Base-by-base conservation (phyloP, 148 eudicot genomes). In the Cornus suecica region DNA sequence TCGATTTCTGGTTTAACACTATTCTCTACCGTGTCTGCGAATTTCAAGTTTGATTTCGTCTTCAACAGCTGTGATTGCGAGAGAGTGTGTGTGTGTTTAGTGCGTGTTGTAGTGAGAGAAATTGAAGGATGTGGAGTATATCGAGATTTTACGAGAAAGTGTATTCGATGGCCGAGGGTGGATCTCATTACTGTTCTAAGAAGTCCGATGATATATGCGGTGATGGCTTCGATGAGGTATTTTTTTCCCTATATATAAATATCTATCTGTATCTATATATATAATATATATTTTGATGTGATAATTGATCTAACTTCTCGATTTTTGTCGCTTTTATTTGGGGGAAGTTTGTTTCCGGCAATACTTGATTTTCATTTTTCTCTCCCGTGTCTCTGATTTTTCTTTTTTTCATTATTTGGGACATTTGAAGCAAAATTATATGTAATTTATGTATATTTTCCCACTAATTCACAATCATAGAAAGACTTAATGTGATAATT, bases 161-260 rank as follows among this genome's bases (percentile, higher is more conserved):
- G 78, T 81, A 84, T 84, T 32, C 75, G 78, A 84, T 90, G 85
- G 88, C 87, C 5, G 94, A 90, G 84, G 92, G 90, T 76, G 93
- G 97, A 65, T 89, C 90, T 48, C 90, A 83, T 78, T 92, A 92
- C 81, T 92, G 97, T 62, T 90, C 97, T 10, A 92, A 92, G 82
- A 92, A 92, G 78, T 76, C 94, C 0, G 97, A 92, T 83, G 87
- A 77, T 87, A 76, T 87, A 22, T 92, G 93, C 74, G 84, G 85
- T 6, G 84, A 83, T 83, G 80, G 84, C 54, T 90, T 86, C 74
- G 88, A 88, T 76, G 84, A 88, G 97, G 97, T 92, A 85, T 66
- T 58, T 51, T 67, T 58, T 31, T 74, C 37, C 45, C 29, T 54
- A 31, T 30, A n/a, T 70, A 37, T 52, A 10, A 52, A 52, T 0